Conservation (phyloP, 352 stramenopile genomes). For the Aphanomyces cochlioides region DNA sequence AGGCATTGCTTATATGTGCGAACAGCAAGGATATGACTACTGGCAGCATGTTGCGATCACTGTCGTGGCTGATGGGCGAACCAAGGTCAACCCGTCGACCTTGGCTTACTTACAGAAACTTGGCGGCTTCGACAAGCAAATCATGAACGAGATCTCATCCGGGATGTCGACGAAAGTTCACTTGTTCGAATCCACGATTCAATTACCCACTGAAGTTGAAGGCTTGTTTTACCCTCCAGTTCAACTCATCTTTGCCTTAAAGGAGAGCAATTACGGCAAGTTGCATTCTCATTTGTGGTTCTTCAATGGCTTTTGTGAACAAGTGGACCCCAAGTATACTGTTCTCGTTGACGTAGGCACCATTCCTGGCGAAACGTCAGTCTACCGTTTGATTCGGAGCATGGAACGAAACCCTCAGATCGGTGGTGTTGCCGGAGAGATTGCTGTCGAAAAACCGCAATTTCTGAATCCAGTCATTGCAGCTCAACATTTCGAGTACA, state of each 20-base stretch:
- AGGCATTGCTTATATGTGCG: conserved; percentile 41
- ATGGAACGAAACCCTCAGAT: conserved; percentile 54
- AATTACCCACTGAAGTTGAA: conserved; percentile 41
- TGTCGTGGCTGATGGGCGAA: conserved; percentile 45
- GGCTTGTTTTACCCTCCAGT: conserved; percentile 45
- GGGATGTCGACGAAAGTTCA: conserved; percentile 44
- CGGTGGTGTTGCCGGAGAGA: conserved; percentile 44
- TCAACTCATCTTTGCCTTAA: conserved; percentile 52
- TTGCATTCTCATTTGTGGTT: conserved; percentile 54
- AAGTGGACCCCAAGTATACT: conserved; percentile 47
- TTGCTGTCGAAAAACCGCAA: conserved; percentile 41
- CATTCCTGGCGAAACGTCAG: conserved; percentile 38
- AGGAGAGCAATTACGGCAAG: conserved; percentile 47
- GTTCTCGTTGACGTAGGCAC: conserved; percentile 47
- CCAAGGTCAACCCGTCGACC: conserved; percentile 38
- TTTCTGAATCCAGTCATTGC: conserved; percentile 46
- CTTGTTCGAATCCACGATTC: conserved; percentile 44
- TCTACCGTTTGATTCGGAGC: conserved; percentile 44
- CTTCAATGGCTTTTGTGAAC: conserved; percentile 52
- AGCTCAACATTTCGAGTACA: conserved; percentile 53
- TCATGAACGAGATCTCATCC: conserved; percentile 34
- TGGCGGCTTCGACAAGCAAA: conserved; percentile 45
- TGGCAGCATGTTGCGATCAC: conserved; percentile 44
- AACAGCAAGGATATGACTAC: conserved; percentile 39
- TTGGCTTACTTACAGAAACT: conserved; percentile 40